A percentile compares a stretch with the other conserved stretches of the same genome.
These are phyloP conservation scores for Epichloe elymi DNA, from an alignment of 2,329 filamentous ascomycete species.

Conservation along the genomic window DNA sequence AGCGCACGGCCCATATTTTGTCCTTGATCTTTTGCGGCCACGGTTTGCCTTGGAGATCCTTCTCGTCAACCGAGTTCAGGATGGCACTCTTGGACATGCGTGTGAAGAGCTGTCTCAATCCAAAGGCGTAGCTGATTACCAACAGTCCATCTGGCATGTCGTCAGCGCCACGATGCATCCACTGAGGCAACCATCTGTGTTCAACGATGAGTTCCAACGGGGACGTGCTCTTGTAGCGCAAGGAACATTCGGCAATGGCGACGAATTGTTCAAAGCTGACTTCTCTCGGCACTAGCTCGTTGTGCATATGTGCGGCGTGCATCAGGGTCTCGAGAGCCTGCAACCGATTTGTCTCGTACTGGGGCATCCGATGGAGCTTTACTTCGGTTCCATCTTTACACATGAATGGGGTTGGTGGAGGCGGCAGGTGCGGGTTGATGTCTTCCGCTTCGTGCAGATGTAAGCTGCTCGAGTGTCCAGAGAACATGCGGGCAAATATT, in stretches of 20 bases:
- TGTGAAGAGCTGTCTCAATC: constrained; percentile 33
- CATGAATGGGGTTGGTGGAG: constrained; percentile 21
- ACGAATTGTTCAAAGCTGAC: constrained; percentile 36
- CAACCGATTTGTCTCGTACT: constrained; percentile 30
- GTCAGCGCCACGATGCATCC: constrained; percentile 34
- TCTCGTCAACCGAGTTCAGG: constrained; percentile 30
- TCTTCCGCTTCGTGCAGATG: constrained; percentile 24
- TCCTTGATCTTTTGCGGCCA: constrained; percentile 36
- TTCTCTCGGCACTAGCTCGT: constrained; percentile 30
- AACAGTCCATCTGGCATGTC: constrained; percentile 36
- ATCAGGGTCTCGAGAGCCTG: constrained; percentile 32
- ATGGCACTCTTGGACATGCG: constrained; percentile 36
- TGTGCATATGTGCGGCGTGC: constrained; percentile 38
- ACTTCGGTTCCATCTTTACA: constrained; percentile 31
- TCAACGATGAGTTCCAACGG: constrained; percentile 38
- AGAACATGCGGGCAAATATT: constrained; percentile 37
- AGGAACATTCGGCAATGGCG: constrained; percentile 35
- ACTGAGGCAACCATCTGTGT: constrained; percentile 37
- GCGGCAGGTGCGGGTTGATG: constrained; percentile 21
- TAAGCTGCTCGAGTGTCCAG: constrained; percentile 16
- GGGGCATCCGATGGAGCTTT: constrained; percentile 39
- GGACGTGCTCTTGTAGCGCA: constrained; percentile 37
- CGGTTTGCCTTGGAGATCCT: constrained; percentile 27
- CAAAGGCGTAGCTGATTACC: constrained; percentile 40
- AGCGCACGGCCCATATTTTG: constrained; percentile 34